Conservation (phyloP, 2,329 filamentous ascomycete species). For the Arthrobotrys sinensis region DNA sequence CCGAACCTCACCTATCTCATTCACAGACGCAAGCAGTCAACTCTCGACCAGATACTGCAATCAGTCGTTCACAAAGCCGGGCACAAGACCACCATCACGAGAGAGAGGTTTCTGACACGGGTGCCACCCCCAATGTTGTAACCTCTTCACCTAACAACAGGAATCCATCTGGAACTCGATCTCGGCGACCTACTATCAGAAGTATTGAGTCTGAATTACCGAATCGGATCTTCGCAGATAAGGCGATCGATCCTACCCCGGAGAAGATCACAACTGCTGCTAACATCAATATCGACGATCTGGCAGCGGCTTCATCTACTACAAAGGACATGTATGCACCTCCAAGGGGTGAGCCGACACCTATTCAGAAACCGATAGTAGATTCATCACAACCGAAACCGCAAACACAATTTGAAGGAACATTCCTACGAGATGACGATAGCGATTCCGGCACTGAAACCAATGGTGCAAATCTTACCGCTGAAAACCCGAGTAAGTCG, state of each 20-base stretch:
- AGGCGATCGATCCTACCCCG: constrained; percentile 37
- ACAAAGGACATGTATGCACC: constrained; percentile 59
- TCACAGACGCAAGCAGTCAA: constrained; percentile 72
- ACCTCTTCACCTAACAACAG: constrained; percentile 42
- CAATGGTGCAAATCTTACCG: constrained; percentile 7
- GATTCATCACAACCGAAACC: constrained; percentile 35
- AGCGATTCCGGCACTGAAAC: constrained; percentile 48
- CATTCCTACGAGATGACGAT: constrained; percentile 51
- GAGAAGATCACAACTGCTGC: constrained; percentile 59
- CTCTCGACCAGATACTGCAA: constrained; percentile 47
- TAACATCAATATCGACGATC: constrained; percentile 52
- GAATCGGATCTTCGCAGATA: constrained; percentile 46
- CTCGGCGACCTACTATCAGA: constrained; percentile 51
- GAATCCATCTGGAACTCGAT: constrained; percentile 35
- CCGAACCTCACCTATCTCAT: constrained; percentile 91
- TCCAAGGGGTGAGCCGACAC: constrained; percentile 35
- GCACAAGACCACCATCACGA: constrained; percentile 45
- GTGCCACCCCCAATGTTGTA: constrained; percentile 39
- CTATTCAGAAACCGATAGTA: constrained; percentile 27
- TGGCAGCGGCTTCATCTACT: constrained; percentile 34
- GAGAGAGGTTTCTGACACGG: constrained; percentile 47
- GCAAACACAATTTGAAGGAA: constrained; percentile 42
- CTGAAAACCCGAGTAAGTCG: constrained; percentile 39
- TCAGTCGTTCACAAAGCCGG: constrained; percentile 45
- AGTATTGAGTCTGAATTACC: constrained; percentile 59